These are phyloP conservation scores for Pyrrhoderma lamaoense DNA, from an alignment of 1,284 basidiomycete genomes.

Conservation along the genomic window DNA sequence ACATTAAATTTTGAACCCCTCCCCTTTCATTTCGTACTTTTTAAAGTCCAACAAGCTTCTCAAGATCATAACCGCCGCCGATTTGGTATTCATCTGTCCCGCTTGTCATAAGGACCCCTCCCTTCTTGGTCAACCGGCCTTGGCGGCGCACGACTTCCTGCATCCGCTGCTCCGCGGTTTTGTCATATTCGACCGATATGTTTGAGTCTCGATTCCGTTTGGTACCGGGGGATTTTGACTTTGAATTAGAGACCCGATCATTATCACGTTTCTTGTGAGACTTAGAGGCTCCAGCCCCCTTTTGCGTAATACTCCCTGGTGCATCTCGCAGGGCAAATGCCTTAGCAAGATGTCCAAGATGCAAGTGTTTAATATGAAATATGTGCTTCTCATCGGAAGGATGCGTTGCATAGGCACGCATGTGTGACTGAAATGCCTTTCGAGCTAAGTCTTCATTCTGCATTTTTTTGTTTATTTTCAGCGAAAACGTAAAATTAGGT, in stretches of 20 bases:
- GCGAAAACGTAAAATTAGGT: background rate
- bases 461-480: conserved; percentile 1
- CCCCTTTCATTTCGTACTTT: too few species aligned
- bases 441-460: conserved; percentile 77
- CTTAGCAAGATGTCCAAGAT: conserved; percentile 95
- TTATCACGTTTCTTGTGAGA: conserved; percentile 18
- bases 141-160: conserved; percentile 78
- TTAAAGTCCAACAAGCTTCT: conserved; percentile 38
- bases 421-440: conserved; percentile 85
- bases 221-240: conserved; percentile 19
- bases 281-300: conserved; percentile 18
- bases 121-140: conserved; percentile 76
- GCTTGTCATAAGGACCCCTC: conserved; percentile 71
- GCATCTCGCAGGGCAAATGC: conserved; percentile 93
- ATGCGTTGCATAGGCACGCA: conserved; percentile 97
- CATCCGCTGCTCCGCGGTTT: conserved; percentile 79
- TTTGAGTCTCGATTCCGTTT: conserved; percentile 22
- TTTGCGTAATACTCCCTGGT: conserved; percentile 54
- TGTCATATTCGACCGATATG: conserved; percentile 33
- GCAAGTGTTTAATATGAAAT: conserved; percentile 90
- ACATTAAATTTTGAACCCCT: too few species aligned
- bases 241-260: conserved; percentile 18
- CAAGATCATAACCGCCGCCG: conserved; percentile 58
- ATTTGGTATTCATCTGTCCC: conserved; percentile 82
- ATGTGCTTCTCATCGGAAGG: conserved; percentile 92